phyloP scores from a whole-genome alignment of 2,329 filamentous ascomycete species.

The Colletotrichum acutatum region DNA sequence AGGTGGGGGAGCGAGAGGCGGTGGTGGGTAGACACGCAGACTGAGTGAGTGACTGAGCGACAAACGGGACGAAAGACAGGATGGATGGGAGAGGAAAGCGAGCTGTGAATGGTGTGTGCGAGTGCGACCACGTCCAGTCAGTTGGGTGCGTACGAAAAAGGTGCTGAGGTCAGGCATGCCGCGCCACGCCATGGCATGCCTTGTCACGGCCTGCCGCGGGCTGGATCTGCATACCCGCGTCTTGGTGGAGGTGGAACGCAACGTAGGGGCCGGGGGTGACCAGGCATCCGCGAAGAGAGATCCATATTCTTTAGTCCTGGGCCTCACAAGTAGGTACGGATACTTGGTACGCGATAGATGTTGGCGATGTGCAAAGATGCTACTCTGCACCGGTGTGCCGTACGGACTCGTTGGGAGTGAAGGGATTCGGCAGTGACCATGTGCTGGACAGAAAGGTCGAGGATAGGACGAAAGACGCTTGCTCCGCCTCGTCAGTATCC shows the following conservation, averaged over 20 bases:
- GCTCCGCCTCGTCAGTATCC: not conserved
- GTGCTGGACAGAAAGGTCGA: not conserved
- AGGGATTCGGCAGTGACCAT: not conserved
- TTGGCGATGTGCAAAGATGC: not conserved
- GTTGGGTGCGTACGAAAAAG: not conserved
- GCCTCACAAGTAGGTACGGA: not conserved
- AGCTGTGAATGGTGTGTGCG: not conserved
- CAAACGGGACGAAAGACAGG: constrained; percentile 16
- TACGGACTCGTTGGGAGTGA: not conserved
- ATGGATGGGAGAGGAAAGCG: not conserved
- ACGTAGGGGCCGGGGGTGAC: not conserved
- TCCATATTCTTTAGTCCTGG: not conserved
- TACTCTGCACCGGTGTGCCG: not conserved
- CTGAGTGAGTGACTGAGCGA: constrained; percentile 26
- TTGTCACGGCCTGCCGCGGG: constrained; percentile 22
- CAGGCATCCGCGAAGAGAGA: not conserved
- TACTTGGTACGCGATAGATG: not conserved
- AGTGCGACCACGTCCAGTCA: not conserved
- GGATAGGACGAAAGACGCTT: not conserved
- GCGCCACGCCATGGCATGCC: constrained; percentile 22
- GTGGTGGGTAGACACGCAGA: too few species aligned
- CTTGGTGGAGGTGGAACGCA: constrained; percentile 7
- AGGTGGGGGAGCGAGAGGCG: not conserved
- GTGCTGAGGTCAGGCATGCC: constrained; percentile 29
- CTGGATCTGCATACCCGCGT: constrained; percentile 26